Base-by-base conservation (phyloP, 2,329 filamentous ascomycete species). In the Trichophyton mentagrophytes region DNA sequence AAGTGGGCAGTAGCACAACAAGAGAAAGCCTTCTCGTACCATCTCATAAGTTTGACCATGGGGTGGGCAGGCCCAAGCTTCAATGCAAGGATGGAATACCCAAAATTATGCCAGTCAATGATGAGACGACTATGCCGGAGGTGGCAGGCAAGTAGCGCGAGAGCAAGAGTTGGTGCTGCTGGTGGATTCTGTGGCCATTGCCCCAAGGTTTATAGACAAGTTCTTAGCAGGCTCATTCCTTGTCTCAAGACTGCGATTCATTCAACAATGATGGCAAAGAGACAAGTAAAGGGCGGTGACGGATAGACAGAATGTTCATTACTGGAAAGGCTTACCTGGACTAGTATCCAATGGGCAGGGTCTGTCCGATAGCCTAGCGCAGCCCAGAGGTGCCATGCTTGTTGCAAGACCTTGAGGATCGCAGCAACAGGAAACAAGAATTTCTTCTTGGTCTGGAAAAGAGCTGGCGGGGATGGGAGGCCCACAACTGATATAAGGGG, bases 51-150 rank as follows among this genome's bases (percentile, higher is more conserved):
- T 30, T 76, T 79, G 7, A 96, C 90, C n/a, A 96, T 81, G 0
- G 86, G 87, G 69, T 95, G 89, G 4, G 70, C 73, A 1, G 75
- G 65, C 0, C 84, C 82, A 1, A 87, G 76, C 64, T 85, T 86
- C 57, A 87, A 73, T 1, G 81, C 88, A 2, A 99, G 83, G 67
- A 99, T 95, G 7, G 90, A 92, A 80, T 92, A 96, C 66, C 92
- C 93, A 73, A 96, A 97, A 74, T 99, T 99, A 78, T 99, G 93
- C 93, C 93, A 99, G 77, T 99, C 93, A 60, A 97, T 88, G 63
- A 97, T 80, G 3, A 99, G 81, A 61, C 83, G 83, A 44, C 89
- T 95, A 66, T 89, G 86, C 57, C 93, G 86, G 58, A 95, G 72
- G 66, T 85, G 82, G 68, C 88, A 89, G 56, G 89, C 79, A 2